Evolutionary conservation across 768 basidiomycete genomes (phyloP).

Genomic region (Hydnomerulius pinastri): DNA sequence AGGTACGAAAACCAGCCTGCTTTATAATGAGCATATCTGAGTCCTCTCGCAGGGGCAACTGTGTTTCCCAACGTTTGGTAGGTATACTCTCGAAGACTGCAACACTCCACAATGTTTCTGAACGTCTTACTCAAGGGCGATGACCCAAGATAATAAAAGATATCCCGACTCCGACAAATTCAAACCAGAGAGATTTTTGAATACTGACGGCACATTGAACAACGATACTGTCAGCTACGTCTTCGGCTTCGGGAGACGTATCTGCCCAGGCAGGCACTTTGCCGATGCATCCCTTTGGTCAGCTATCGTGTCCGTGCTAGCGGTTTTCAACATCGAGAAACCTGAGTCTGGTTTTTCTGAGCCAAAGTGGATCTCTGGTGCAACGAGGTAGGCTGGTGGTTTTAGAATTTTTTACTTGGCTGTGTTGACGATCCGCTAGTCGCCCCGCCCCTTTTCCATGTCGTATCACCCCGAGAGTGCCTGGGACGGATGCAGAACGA

Average conservation of each 20-base stretch:
- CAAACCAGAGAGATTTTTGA: conserved; percentile 38
- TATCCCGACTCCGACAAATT: conserved; percentile 39
- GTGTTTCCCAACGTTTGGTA: conserved; percentile 33
- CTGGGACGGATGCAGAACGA: no score
- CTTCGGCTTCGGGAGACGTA: conserved; percentile 8
- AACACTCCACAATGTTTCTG: background rate
- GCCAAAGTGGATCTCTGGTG: background rate
- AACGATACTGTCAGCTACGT: conserved; percentile 2
- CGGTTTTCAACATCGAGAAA: background rate
- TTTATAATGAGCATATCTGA: background rate
- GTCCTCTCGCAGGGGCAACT: conserved; percentile 20
- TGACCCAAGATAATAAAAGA: conserved; percentile 33
- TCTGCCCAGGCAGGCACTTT: conserved; percentile 3
- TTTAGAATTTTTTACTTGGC: background rate
- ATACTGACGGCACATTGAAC: background rate
- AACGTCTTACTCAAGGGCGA: conserved; percentile 26
- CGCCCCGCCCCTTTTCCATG: conserved; percentile 1
- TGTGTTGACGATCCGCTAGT: background rate
- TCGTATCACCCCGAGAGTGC: background rate
- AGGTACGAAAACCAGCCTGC: background rate
- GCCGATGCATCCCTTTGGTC: conserved; percentile 7
- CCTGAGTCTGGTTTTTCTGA: background rate
- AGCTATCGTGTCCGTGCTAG: background rate
- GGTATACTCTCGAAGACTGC: background rate
- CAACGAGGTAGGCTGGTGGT: background rate